Evolutionary conservation across 805 yeast genomes (phyloP).

Genomic region (Candida nonsorbophila): DNA sequence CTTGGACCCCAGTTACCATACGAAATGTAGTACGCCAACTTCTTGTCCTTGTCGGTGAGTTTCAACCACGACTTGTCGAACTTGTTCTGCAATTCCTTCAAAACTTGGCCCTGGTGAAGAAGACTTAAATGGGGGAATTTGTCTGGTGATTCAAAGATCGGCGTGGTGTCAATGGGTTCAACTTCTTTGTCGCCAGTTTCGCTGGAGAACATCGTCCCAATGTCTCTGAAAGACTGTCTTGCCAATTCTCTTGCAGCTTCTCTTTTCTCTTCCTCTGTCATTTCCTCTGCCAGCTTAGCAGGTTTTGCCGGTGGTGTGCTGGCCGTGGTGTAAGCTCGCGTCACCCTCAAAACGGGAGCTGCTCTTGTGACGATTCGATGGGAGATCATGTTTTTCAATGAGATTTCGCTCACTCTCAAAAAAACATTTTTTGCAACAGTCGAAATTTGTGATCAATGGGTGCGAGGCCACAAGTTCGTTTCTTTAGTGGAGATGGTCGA

Average conservation of each 20-base stretch:
- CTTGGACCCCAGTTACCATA: constrained; percentile 74
- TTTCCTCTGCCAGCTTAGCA: no score
- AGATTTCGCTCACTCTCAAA: no score
- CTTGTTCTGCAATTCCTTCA: constrained; percentile 46
- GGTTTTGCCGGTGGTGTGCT: no score
- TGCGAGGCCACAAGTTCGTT: no score
- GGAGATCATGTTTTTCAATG: no score
- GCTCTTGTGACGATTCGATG: no score
- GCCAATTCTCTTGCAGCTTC: constrained; percentile 36
- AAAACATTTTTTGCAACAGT: no score
- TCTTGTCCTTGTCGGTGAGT: constrained; percentile 44
- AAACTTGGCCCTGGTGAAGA: constrained; percentile 53
- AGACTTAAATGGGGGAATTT: constrained; percentile 29
- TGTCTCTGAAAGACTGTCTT: constrained; percentile 34
- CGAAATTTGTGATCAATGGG: no score
- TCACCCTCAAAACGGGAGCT: no score
- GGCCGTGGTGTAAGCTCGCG: no score
- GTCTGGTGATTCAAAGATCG: constrained; percentile 34
- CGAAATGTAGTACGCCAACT: constrained; percentile 54
- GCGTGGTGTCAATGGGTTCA: constrained; percentile 44
- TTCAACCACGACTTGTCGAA: constrained; percentile 53
- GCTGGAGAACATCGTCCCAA: constrained; percentile 30
- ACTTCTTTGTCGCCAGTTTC: constrained; percentile 32
- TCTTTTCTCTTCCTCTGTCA: constrained; percentile 10
- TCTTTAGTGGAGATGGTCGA: no score